Base-by-base conservation (phyloP, 768 basidiomycete species). In the Suillus ampliporus region DNA sequence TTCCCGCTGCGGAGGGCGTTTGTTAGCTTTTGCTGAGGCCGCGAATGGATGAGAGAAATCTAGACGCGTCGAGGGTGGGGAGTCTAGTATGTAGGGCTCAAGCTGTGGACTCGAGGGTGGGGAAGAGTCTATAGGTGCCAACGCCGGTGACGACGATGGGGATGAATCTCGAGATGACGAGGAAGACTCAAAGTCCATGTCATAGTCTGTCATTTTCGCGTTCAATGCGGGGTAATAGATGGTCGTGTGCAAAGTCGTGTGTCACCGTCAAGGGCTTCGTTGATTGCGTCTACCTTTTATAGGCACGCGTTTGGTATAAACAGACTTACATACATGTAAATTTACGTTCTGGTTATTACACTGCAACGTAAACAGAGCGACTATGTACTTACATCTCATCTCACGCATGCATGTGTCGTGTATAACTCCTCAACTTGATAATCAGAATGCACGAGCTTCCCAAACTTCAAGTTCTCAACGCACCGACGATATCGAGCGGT, bases 11-110 rank as follows among this genome's bases (percentile, higher is more conserved):
- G 81, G 81, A 31, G 77, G 82, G 5, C 68, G 68, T 67, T 79
- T 79, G 34, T 67, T 76, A 4, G 82, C 79, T 60, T 84, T 85
- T 4, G 82, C 81, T 1, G 87, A 86, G 0, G 82, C 89, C 14
- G 89, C 85, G 58, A 87, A 85, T 0, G 88, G 88, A 67, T 90
- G 73, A 63, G 65, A 61, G 28, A 72, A 63, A 7, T 63, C 47
- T 15, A 15, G 28, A 41, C 54, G 60, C n/a, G 67, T 57, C 17
- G 64, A 66, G 63, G 50, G 77, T 71, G 44, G 80, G 70, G 47
- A 78, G 73, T 64, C 67, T 72, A 76, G 58, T 64, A 76, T 67
- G 37, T 58, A 71, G 1, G 63, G 71, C 17, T 35, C 71, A 50
- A 77, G 65, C 19, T 57, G 40, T 0, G 77, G 78, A 40, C 78